These are phyloP conservation scores for Vigna reflexopilosa DNA, from an alignment of 306 rosid species.

Conservation along the genomic window DNA sequence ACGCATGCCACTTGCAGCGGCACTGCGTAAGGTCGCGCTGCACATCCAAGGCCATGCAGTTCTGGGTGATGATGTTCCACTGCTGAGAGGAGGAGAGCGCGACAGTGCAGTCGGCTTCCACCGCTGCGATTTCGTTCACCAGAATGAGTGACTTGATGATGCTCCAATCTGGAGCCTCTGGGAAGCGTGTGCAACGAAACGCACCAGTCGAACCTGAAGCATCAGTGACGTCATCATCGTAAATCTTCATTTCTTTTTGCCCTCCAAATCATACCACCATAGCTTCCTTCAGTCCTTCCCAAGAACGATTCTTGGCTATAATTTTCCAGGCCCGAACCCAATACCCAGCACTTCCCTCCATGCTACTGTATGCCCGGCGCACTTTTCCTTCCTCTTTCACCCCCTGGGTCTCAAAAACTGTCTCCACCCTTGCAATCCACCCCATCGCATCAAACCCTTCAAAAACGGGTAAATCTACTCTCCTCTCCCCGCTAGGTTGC, in stretches of 20 bases:
- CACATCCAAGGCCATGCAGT: constrained; percentile 62
- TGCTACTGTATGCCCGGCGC: too few relatives aligned
- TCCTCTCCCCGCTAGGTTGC: too few relatives aligned
- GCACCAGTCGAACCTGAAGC: constrained; percentile 11
- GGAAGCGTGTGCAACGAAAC: constrained; percentile 69
- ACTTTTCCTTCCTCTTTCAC: too few relatives aligned
- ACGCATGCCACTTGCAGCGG: constrained; percentile 72
- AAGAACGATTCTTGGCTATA: too few relatives aligned
- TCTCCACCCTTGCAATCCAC: too few relatives aligned
- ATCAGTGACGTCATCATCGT: not conserved
- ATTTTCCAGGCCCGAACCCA: too few relatives aligned
- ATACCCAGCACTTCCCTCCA: too few relatives aligned
- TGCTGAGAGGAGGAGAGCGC: constrained; percentile 48
- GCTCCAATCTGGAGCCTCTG: constrained; percentile 72
- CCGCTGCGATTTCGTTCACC: constrained; percentile 73
- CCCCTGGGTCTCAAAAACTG: too few relatives aligned
- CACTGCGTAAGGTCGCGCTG: constrained; percentile 62
- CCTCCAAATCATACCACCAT: too few relatives aligned
- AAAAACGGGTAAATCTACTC: too few relatives aligned
- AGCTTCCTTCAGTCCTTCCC: too few relatives aligned
- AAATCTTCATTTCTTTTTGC: constrained; percentile 30
- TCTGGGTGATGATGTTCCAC: constrained; percentile 51
- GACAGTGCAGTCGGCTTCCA: constrained; percentile 70
- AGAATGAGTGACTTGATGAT: constrained; percentile 62
- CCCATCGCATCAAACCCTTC: too few relatives aligned